These are phyloP conservation scores for Jasminum sambac DNA, from an alignment of 257 asterid species.

Conservation along the genomic window DNA sequence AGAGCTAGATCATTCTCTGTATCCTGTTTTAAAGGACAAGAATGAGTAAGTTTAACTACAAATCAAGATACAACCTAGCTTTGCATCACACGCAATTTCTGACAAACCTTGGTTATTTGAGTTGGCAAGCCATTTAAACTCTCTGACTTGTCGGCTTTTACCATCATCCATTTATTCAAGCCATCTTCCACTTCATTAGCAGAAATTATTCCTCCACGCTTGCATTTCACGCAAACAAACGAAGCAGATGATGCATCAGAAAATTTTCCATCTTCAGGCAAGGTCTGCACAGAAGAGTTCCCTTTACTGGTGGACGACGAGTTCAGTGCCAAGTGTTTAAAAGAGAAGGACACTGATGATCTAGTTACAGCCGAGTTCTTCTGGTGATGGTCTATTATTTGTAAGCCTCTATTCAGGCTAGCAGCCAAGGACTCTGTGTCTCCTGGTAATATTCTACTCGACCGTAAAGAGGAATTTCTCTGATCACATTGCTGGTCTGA, in stretches of 20 bases:
- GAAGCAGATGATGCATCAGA: slow-evolving; percentile 36
- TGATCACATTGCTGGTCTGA: slow-evolving; percentile 47
- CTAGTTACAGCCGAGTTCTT: slow-evolving; percentile 60
- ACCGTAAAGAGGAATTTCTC: slow-evolving; percentile 65
- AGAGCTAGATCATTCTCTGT: slow-evolving; percentile 36
- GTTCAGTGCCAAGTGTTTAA: slow-evolving; percentile 76
- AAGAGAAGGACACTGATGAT: slow-evolving; percentile 87
- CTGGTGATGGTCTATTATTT: slow-evolving; percentile 83
- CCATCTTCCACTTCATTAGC: slow-evolving; percentile 40
- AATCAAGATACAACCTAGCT: slow-evolving; percentile 13
- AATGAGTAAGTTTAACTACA: not conserved
- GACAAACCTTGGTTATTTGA: slow-evolving; percentile 37
- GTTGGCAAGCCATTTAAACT: slow-evolving; percentile 29
- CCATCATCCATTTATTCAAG: slow-evolving; percentile 39
- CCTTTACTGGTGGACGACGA: slow-evolving; percentile 53
- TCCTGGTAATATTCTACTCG: slow-evolving; percentile 73
- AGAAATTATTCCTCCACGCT: slow-evolving; percentile 34
- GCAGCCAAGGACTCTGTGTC: slow-evolving; percentile 83
- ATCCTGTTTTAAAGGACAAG: slow-evolving; percentile 37
- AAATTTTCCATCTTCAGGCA: slow-evolving; percentile 36
- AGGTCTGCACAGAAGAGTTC: slow-evolving; percentile 54
- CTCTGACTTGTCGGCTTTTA: slow-evolving; percentile 31
- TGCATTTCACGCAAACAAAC: slow-evolving; percentile 64
- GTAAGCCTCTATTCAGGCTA: slow-evolving; percentile 86
- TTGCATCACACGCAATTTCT: slow-evolving; percentile 8